Evolutionary conservation across 2,329 filamentous ascomycete genomes (phyloP).

Genomic region (Balansia obtecta): DNA sequence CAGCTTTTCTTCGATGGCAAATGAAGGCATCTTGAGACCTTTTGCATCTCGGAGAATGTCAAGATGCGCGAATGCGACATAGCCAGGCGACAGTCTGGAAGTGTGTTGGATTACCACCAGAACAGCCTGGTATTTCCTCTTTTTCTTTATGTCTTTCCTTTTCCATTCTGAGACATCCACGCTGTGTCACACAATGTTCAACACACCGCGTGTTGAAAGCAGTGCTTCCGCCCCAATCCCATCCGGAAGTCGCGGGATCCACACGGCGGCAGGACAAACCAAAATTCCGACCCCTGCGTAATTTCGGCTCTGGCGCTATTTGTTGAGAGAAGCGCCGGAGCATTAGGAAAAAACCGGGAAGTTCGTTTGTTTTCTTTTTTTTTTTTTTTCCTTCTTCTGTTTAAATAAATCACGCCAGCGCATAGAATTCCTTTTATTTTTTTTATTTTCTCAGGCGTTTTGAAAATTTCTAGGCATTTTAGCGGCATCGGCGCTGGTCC

Average conservation of each 20-base stretch:
- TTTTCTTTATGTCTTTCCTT: too few relatives aligned
- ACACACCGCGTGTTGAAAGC: background rate
- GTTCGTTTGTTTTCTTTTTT: too few relatives aligned
- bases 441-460: background rate
- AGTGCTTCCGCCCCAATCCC: background rate
- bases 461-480: background rate
- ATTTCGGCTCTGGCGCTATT: background rate
- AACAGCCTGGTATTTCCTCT: too few relatives aligned
- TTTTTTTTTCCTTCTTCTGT: too few relatives aligned
- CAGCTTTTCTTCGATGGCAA: too few relatives aligned
- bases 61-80: too few relatives aligned
- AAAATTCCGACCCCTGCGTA: background rate
- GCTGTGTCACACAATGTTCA: too few relatives aligned
- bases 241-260: background rate
- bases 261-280: conserved; percentile 1
- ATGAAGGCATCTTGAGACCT: background rate
- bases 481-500: background rate
- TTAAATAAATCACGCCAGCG: background rate
- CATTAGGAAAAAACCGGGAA: background rate
- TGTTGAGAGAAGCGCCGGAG: background rate
- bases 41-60: too few relatives aligned
- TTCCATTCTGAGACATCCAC: too few relatives aligned
- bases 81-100: too few relatives aligned
- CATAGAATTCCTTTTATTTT: background rate
- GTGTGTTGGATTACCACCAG: too few relatives aligned